phyloP scores from a whole-genome alignment of 1,284 basidiomycete species.

The Pseudozyma tsukubaensis region DNA sequence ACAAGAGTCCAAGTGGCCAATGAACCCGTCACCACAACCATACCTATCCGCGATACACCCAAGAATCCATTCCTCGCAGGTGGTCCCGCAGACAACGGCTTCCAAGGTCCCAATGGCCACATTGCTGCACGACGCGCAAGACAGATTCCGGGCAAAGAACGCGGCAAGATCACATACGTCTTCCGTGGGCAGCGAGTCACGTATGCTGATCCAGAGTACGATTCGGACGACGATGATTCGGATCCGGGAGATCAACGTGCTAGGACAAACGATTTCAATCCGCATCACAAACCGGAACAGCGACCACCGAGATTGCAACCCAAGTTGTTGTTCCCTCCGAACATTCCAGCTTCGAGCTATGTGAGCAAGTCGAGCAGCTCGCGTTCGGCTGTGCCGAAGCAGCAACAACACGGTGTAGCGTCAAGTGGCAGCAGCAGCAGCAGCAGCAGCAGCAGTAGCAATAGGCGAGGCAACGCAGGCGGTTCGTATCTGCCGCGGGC shows the following conservation, averaged over 20 bases:
- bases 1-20: constrained; percentile 30
- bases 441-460: neutral
- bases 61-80: constrained; percentile 65
- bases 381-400: neutral
- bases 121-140: constrained; percentile 35
- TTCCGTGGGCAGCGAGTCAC: constrained; percentile 58
- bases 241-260: constrained; percentile 21
- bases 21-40: constrained; percentile 10
- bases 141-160: constrained; percentile 41
- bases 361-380: neutral
- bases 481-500: constrained; percentile 9
- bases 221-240: constrained; percentile 50
- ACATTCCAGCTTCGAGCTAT: neutral
- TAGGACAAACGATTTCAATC: constrained; percentile 31
- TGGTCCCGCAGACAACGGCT: constrained; percentile 62
- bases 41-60: constrained; percentile 58
- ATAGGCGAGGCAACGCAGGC: constrained; percentile 2
- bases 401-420: neutral
- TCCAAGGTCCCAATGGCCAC: constrained; percentile 46
- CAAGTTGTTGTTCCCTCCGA: constrained; percentile 41
- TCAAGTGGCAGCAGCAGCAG: neutral
- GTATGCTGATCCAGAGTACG: constrained; percentile 56
- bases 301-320: constrained; percentile 45
- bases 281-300: constrained; percentile 21
- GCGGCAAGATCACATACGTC: constrained; percentile 56